Base-by-base conservation (phyloP, 1,284 basidiomycete species). In the Bjerkandera adusta region DNA sequence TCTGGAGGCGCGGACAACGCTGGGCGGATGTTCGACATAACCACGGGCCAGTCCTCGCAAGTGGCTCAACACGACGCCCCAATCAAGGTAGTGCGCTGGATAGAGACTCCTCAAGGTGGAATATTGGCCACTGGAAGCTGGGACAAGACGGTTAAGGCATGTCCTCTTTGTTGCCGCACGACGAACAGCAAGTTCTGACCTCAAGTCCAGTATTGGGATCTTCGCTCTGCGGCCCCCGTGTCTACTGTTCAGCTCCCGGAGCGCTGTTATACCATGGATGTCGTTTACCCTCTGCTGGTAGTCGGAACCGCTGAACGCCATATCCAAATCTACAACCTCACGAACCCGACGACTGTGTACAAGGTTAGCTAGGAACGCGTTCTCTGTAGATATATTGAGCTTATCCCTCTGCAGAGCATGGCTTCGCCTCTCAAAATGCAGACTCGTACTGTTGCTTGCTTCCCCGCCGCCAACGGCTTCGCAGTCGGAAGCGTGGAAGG, bases 401-500 rank as follows among this genome's bases (percentile, higher is more conserved):
- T n/a, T n/a, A n/a, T n/a, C n/a, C n/a, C n/a, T n/a, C n/a, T 6
- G 8, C 51, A 92, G 89, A 83, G 78, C 11, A 81, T 92, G 58
- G 71, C 76, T 26, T 94, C 91, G 1, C 92, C 93, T 3, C 68
- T 97, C 54, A 95, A 96, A 65, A 93, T 90, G 88, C 96, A 98
- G 69, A 97, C 96, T 3, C 82, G 96, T 35, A 84, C 88, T 3
- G 80, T 97, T 4, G 79, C 87, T 3, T 96, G 92, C 65, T 95
- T 97, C 68, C 88, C 89, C 10, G 76, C 77, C 1, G 83, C 72
- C 18, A 84, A 83, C 51, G 92, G 92, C 0, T 97, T 92, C 59
- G 93, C 94, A 0, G 78, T 98, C 0, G 96, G 96, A 13, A 95
- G 92, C 62, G 85, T 97, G 10, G 96, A 99, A 68, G 96, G 96